Evolutionary conservation across 2,329 filamentous ascomycete genomes (phyloP).

Genomic region (Talaromyces sp.): DNA sequence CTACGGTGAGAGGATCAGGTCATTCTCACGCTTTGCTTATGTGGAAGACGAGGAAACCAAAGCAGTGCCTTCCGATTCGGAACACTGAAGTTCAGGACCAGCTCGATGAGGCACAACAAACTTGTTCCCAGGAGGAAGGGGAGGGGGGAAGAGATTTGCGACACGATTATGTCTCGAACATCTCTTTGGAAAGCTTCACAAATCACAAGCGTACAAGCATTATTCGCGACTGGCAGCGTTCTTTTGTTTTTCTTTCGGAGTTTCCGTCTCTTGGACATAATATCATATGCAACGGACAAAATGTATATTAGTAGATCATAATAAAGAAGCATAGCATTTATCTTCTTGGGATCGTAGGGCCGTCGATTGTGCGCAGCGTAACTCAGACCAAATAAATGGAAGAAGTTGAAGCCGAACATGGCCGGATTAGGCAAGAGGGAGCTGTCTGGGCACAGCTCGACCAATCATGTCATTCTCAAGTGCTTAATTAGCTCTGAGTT

Average conservation of each 20-base stretch:
- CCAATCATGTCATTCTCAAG: not conserved
- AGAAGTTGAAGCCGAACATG: not conserved
- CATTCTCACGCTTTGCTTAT: conserved; percentile 69
- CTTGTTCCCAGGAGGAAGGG: not conserved
- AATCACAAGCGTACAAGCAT: not conserved
- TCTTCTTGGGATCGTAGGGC: not conserved
- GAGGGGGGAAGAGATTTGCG: not conserved
- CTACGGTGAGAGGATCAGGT: conserved; percentile 68
- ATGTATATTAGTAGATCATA: not conserved
- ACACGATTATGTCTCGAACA: not conserved
- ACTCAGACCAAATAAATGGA: not conserved
- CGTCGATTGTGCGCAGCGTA: not conserved
- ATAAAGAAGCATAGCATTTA: not conserved
- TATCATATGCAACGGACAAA: not conserved
- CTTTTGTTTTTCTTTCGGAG: not conserved
- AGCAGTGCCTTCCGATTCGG: not conserved
- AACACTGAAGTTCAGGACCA: not conserved
- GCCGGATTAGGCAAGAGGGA: conserved; percentile 23
- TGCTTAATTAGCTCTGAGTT: not conserved
- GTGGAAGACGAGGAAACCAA: conserved; percentile 50
- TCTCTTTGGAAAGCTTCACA: not conserved
- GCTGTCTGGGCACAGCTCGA: not conserved
- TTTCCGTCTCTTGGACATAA: not conserved
- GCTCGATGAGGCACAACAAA: not conserved
- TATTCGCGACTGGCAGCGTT: not conserved